These are phyloP conservation scores for Fistulifera solaris DNA, from an alignment of 108 stramenopile genomes.

Conservation along the genomic window DNA sequence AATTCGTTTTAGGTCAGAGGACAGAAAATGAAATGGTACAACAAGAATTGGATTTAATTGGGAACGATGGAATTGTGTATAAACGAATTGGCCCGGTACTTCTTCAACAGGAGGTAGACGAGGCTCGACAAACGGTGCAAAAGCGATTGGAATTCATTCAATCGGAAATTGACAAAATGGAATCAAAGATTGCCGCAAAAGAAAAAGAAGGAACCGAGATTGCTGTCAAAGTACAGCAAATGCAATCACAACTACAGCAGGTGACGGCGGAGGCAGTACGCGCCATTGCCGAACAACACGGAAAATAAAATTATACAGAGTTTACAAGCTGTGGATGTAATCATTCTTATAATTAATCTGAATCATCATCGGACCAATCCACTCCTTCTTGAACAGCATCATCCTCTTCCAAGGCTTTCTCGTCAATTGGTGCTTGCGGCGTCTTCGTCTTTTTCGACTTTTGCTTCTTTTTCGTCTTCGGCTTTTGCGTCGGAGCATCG, in stretches of 20 bases:
- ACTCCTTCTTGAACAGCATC: constrained; percentile 81
- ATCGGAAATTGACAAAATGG: constrained; percentile 53
- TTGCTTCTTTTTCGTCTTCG: constrained; percentile 18
- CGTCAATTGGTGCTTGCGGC: background rate
- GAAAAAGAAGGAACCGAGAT: constrained; percentile 47
- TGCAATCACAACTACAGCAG: constrained; percentile 75
- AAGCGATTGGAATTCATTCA: constrained; percentile 83
- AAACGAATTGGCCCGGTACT: constrained; percentile 90
- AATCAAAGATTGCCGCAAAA: constrained; percentile 37
- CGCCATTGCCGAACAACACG: constrained; percentile 25
- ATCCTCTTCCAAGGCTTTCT: constrained; percentile 28
- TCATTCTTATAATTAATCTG: constrained; percentile 7
- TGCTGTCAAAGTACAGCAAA: constrained; percentile 63
- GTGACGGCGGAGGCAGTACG: constrained; percentile 76
- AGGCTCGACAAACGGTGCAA: constrained; percentile 77
- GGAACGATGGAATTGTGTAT: constrained; percentile 49
- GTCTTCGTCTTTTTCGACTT: constrained; percentile 10
- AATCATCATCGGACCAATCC: constrained; percentile 72
- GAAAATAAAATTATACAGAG: background rate
- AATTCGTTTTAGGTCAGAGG: constrained; percentile 64
- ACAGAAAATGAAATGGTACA: constrained; percentile 89
- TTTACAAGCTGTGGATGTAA: background rate
- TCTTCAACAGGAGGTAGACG: constrained; percentile 82
- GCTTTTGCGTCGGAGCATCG: too few species aligned
- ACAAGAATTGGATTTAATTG: constrained; percentile 40